Evolutionary conservation across 768 basidiomycete genomes (phyloP), one percentile per base, ranked within the genome.

Genomic region (Podaxis sp.): DNA sequence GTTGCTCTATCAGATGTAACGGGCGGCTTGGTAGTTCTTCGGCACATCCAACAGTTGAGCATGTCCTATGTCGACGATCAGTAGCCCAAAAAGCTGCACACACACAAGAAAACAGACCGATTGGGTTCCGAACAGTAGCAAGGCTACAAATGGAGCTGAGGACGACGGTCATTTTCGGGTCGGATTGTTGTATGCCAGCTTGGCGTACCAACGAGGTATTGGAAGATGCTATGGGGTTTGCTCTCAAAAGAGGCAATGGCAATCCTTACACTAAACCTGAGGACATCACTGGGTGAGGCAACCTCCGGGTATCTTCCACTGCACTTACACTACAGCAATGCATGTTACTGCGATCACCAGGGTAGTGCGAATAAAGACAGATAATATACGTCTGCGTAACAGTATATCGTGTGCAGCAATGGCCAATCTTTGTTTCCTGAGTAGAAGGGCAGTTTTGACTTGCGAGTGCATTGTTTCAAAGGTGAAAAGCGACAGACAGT

Each of bases 111-210:
- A 38, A 56, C 54, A 24, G 19, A 56, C 54, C 40, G 51, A 13
- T 17, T 60, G 59, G 4, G 59, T 60, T n/a, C 59, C 59, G n/a
- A 60, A 60, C 17, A 52, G 6, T 4, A 40, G 8, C n/a, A 60
- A 42, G 2, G 40, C 33, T 12, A 22, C 9, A 19, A 44, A 26
- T n/a, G 59, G 59, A 5, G 30, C 59, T 60, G 39, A 11, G 6
- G 19, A 22, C 17, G 17, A 17, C 19, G 15, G 22, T 36, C n/a
- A 40, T n/a, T 11, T 24, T 56, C 1, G 33, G 33, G 33, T 6
- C 8, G n/a, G 26, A 24, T 22, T 0, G 2, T 40, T 24, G 7
- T 6, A 7, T 7, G 15, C 52, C 0, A 26, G 19, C 9, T n/a
- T 17, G 24, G 28, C 59, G 52, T 22, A 60, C 59, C 7, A 5